These are phyloP conservation scores for Psilocybe tampanensis DNA, from an alignment of 768 basidiomycete species.

Conservation along the genomic window DNA sequence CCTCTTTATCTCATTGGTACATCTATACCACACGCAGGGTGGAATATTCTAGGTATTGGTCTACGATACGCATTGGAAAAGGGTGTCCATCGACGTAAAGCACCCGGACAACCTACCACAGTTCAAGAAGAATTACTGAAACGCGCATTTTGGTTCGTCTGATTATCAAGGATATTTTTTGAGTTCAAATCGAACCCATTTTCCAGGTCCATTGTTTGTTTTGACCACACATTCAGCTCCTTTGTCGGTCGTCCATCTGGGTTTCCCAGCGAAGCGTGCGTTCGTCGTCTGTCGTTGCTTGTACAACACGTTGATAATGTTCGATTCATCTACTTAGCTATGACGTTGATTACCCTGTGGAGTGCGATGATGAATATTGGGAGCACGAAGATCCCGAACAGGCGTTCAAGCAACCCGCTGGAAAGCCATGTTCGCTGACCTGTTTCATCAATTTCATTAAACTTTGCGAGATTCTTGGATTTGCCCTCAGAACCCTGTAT, in stretches of 20 bases:
- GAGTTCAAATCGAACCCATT: not conserved
- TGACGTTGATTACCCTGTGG: slow-evolving; percentile 66
- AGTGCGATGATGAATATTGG: slow-evolving; percentile 54
- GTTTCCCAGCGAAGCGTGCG: slow-evolving; percentile 73
- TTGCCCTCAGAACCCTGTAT: slow-evolving; percentile 60
- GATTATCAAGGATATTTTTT: not conserved
- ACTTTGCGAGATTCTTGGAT: slow-evolving; percentile 62
- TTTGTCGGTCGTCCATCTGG: slow-evolving; percentile 67
- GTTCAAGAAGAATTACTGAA: slow-evolving; percentile 64
- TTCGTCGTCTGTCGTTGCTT: not conserved
- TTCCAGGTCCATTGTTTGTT: slow-evolving; percentile 30
- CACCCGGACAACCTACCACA: slow-evolving; percentile 30
- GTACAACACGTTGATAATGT: not conserved
- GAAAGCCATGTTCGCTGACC: slow-evolving; percentile 56
- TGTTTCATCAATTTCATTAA: slow-evolving; percentile 56
- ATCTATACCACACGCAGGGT: slow-evolving; percentile 51
- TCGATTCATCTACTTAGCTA: slow-evolving; percentile 42
- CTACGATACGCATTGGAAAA: slow-evolving; percentile 65
- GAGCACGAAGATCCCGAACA: slow-evolving; percentile 45
- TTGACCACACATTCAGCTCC: slow-evolving; percentile 39
- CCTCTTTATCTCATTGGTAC: slow-evolving; percentile 40
- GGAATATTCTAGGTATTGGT: slow-evolving; percentile 60
- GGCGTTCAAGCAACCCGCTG: slow-evolving; percentile 63
- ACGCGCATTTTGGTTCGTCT: slow-evolving; percentile 51
- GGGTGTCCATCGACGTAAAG: slow-evolving; percentile 56